Evolutionary conservation across 257 asterid species (phyloP), one percentile per base, ranked within the genome.

Genomic region (Nicotiana benthamiana): DNA sequence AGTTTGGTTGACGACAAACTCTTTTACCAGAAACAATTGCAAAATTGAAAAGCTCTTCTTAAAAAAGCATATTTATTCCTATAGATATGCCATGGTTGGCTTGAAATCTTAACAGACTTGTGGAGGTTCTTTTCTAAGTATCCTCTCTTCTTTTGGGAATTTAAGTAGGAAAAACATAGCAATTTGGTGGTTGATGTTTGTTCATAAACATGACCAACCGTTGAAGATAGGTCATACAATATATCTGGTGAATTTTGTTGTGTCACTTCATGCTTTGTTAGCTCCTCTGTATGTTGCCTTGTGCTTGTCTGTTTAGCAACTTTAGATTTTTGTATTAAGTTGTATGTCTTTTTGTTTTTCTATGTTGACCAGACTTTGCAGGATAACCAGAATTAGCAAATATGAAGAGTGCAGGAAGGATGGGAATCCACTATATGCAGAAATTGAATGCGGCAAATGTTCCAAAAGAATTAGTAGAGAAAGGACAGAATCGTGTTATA

Each of bases 401-500:
- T 51, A 96, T 94, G 98, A 92, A 83, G 82, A 86, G 54, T 75
- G 24, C 88, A 62, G 96, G 92, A 24, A 94, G 81, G 84, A 90
- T 67, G 96, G 97, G 99, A 76, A 89, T 96, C 46, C 97, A 91
- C 82, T 90, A 90, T 83, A 70, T 92, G 93, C 97, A 92, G 85
- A 91, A 89, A 88, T 86, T 90, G 82, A 88, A 87, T 30, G 97
- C 88, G n/a, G 93, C 89, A 60, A 92, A 89, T 83, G 91, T 96
- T 79, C 95, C 98, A 0, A 94, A 90, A 82, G 97, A 91, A 64
- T 81, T 96, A 86, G 86, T 96, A 59, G 97, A 94, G 91, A 94
- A 87, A 65, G 99, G 99, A 51, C 99, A 96, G 85, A 89, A 89
- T 86, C 99, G 99, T 76, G 98, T 96, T 75, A 89, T 94, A 53